phyloP scores from a whole-genome alignment of 352 stramenopile species.

The Phytophthora quininea region DNA sequence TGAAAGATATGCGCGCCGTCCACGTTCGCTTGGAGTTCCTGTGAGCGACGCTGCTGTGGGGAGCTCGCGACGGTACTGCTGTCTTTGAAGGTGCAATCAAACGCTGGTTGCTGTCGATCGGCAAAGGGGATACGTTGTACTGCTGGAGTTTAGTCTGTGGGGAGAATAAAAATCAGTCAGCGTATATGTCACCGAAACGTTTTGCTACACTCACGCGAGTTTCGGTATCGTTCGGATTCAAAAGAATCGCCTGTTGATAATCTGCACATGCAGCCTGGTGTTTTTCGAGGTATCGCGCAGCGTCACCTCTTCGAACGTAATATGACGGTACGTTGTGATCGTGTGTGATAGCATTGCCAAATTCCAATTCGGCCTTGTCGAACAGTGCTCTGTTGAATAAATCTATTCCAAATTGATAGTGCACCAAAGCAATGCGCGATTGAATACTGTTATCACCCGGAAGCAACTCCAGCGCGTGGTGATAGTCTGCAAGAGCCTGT shows the following conservation, averaged over 20 bases:
- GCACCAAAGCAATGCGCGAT: conserved; percentile 70
- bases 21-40: conserved; percentile 29
- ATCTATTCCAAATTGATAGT: conserved; percentile 84
- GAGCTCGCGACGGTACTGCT: conserved; percentile 2
- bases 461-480: conserved; percentile 66
- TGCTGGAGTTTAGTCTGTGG: conserved; percentile 65
- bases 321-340: conserved; percentile 64
- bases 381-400: conserved; percentile 80
- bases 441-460: conserved; percentile 56
- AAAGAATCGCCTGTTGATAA: conserved; percentile 53
- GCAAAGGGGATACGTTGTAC: conserved; percentile 40
- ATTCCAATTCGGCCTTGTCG: conserved; percentile 77
- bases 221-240: conserved; percentile 68
- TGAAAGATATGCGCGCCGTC: conserved; percentile 38
- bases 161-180: background rate
- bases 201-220: conserved; percentile 40
- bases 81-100: conserved; percentile 4
- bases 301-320: conserved; percentile 72
- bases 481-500: conserved; percentile 81
- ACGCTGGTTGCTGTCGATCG: conserved; percentile 21
- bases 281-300: conserved; percentile 76
- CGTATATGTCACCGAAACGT: background rate
- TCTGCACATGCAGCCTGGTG: conserved; percentile 57
- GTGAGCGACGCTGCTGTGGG: conserved; percentile 29
- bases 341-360: conserved; percentile 49